Base-by-base conservation (phyloP, 345 rosid species). In the Eucalyptus caleyi region DNA sequence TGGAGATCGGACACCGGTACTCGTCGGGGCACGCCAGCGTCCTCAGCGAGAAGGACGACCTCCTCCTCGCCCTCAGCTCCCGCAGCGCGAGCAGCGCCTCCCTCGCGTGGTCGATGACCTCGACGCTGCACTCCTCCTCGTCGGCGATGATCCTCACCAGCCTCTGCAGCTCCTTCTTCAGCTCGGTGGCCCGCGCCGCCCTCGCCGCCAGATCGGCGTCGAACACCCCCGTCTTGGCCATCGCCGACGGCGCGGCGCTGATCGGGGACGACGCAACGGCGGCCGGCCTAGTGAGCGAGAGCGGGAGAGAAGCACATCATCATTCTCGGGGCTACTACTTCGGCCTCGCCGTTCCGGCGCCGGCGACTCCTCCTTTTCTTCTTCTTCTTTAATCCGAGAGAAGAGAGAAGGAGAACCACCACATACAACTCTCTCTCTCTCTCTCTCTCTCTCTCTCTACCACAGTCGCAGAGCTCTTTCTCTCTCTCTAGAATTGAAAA, bases 1-100 rank as follows among this genome's bases (percentile, higher is more conserved):
- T 95, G 34, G 99, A 98, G 42, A 98, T 92, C 47, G 99, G 99
- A 88, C 99, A 98, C 89, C 93, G 94, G 88, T 95, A 96, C 93
- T 95, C 98, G 4, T 96, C 97, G 37, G 99, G 99, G 89, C 96
- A 95, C 54, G 94, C 88, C 56, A 92, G 88, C 12, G 94, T 89
- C 89, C 94, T 94, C 82, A 92, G 89, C 34, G 98, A 90, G 51
- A 88, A 42, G 34, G 87, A 51, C 37, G 86, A 93, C 82, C 89
- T 92, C 95, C 93, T 94, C 92, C 90, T 93, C 88, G 88, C 86
- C 94, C 91, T 97, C 77, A 94, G 91, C 30, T 94, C 94, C 89
- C 90, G 93, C 77, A 97, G 91, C 9, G 95, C 94, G 53, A 87
- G 93, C 13, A 98, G 94, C 27, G 94, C 91, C 16, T 94, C 96